Percentiles rank a stretch among this genome's conserved stretches.
Conservation (phyloP, 2,329 filamentous ascomycete genomes). For the Zalaria sp. region DNA sequence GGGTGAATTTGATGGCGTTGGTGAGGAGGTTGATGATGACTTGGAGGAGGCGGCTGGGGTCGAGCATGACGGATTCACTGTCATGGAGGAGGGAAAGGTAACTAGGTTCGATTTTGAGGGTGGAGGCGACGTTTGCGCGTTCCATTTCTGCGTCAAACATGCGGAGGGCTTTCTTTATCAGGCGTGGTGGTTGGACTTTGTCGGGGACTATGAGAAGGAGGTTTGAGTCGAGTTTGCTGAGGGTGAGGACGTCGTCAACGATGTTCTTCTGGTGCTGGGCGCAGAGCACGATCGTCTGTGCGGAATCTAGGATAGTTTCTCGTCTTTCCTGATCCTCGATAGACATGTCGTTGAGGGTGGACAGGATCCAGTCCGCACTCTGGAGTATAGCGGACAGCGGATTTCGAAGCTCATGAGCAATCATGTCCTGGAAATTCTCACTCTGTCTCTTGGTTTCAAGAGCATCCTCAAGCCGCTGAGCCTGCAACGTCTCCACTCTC, state of each 20-base stretch:
- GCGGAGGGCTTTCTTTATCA: conserved; percentile 20
- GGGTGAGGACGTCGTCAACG: conserved; percentile 32
- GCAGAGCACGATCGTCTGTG: conserved; percentile 16
- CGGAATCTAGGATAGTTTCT: conserved; percentile 9
- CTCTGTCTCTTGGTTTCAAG: conserved; percentile 21
- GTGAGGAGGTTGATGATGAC: conserved; percentile 30
- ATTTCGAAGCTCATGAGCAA: conserved; percentile 29
- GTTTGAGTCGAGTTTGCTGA: conserved; percentile 23
- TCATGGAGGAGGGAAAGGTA: conserved; percentile 19
- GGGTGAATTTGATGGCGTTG: conserved; percentile 34
- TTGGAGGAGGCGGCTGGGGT: conserved; percentile 28
- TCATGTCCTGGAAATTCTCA: conserved; percentile 24
- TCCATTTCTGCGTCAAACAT: conserved; percentile 26
- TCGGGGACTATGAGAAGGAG: conserved; percentile 25
- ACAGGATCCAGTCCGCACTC: conserved; percentile 28
- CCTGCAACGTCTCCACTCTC: conserved; percentile 15
- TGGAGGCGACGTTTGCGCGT: conserved; percentile 17
- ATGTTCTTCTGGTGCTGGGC: conserved; percentile 23
- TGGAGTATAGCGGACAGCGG: conserved; percentile 30
- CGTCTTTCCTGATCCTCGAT: conserved; percentile 1
- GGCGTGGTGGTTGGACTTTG: conserved; percentile 20
- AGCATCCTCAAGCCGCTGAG: conserved; percentile 19
- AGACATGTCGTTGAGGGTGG: conserved; percentile 12
- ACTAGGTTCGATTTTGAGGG: conserved; percentile 21
- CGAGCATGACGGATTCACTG: conserved; percentile 23